These are phyloP conservation scores for Lentinula raphanica DNA, from an alignment of 768 basidiomycete species.

Conservation along the genomic window DNA sequence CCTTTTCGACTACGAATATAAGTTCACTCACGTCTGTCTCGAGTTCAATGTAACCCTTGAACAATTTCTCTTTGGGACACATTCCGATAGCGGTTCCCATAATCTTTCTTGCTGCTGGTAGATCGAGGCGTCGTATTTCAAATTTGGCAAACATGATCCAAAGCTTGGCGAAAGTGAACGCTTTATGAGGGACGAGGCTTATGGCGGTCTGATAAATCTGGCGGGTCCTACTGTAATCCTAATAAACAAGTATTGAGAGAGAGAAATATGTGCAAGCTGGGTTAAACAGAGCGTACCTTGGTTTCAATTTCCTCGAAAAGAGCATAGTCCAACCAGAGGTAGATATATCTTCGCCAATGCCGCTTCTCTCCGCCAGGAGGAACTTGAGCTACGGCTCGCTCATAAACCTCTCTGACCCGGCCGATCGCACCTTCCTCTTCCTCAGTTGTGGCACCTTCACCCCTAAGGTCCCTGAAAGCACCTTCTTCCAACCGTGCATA, in stretches of 20 bases:
- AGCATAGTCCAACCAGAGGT: constrained; percentile 93
- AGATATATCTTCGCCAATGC: constrained; percentile 86
- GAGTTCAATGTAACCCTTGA: constrained; percentile 94
- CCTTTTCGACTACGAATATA: background rate
- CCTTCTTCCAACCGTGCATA: constrained; percentile 91
- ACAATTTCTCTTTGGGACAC: constrained; percentile 92
- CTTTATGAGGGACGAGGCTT: constrained; percentile 88
- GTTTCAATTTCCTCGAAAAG: constrained; percentile 95
- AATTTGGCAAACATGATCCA: constrained; percentile 93
- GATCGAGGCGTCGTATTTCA: constrained; percentile 78
- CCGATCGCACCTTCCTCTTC: constrained; percentile 58
- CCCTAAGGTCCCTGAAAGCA: constrained; percentile 51
- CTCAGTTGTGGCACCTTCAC: constrained; percentile 64
- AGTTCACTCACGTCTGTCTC: constrained; percentile 69
- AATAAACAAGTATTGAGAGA: background rate
- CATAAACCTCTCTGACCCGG: constrained; percentile 89
- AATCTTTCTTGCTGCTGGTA: constrained; percentile 82
- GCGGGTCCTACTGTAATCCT: constrained; percentile 83
- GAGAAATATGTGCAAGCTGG: no score
- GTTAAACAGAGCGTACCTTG: constrained; percentile 57
- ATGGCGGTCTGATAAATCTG: constrained; percentile 92
- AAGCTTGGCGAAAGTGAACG: constrained; percentile 95
- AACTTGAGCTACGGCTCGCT: constrained; percentile 91
- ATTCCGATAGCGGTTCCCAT: constrained; percentile 89
- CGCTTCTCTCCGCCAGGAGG: constrained; percentile 93